A percentile compares a stretch with the other conserved stretches of the same genome.
phyloP scores from a whole-genome alignment of 805 yeast genomes.

The Sungouiella blattae region DNA sequence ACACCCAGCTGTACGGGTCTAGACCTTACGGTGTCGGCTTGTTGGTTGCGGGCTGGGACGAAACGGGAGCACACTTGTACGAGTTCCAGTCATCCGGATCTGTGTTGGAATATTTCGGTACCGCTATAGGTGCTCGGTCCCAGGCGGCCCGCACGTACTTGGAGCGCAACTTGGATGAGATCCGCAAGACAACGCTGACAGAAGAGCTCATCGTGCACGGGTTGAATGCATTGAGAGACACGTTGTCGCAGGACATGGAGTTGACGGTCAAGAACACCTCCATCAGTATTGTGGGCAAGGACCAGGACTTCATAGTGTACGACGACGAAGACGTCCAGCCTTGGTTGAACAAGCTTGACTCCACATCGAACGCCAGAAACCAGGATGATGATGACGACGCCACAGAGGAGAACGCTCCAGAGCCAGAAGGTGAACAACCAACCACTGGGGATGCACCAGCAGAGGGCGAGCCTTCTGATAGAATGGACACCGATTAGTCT shows the following conservation, averaged over 20 bases:
- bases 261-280: conserved; percentile 80
- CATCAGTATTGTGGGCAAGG: conserved; percentile 89
- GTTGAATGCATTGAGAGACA: conserved; percentile 87
- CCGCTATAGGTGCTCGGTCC: conserved; percentile 97
- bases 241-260: conserved; percentile 91
- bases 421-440: conserved; percentile 9
- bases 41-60: conserved; percentile 85
- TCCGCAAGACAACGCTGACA: conserved; percentile 52
- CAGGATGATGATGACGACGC: conserved; percentile 37
- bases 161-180: conserved; percentile 77
- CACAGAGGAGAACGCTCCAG: conserved; percentile 4
- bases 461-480: conserved; percentile 19
- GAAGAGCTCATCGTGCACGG: conserved; percentile 84
- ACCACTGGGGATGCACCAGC: conserved; percentile 9
- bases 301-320: conserved; percentile 65
- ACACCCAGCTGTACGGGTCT: conserved; percentile 93
- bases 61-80: conserved; percentile 86
- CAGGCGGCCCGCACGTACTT: conserved; percentile 97
- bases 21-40: conserved; percentile 99
- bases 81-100: conserved; percentile 97
- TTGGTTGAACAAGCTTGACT: conserved; percentile 75
- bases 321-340: conserved; percentile 86
- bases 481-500: conserved; percentile 40
- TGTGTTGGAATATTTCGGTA: conserved; percentile 83
- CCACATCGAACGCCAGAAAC: conserved; percentile 56